phyloP scores from a whole-genome alignment of 1,139 yeast species.

The Dujonia santamariae region DNA sequence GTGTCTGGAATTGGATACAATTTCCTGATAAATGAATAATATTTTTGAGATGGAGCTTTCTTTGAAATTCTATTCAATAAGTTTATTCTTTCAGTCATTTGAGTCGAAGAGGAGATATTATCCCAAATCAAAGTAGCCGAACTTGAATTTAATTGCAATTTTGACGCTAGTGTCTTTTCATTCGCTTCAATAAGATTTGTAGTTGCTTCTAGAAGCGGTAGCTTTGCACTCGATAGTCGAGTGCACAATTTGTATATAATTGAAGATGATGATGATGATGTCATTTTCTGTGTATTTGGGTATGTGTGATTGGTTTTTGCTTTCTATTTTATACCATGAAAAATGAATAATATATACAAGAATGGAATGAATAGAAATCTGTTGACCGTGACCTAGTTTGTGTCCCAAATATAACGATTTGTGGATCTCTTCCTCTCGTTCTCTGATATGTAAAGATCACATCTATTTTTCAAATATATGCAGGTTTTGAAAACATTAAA shows the following conservation, averaged over 20 bases:
- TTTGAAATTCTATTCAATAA: neutral
- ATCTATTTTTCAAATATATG: too few species aligned
- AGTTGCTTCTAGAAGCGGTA: constrained; percentile 1
- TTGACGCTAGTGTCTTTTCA: neutral
- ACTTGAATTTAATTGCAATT: neutral
- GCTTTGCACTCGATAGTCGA: constrained; percentile 3
- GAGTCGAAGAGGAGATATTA: neutral
- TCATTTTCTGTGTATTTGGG: too few species aligned
- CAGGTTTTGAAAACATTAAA: too few species aligned
- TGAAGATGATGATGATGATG: too few species aligned
- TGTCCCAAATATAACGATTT: too few species aligned
- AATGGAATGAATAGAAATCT: too few species aligned
- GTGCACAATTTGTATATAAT: neutral
- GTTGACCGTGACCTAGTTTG: too few species aligned
- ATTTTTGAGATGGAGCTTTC: neutral
- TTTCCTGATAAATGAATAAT: neutral
- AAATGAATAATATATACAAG: too few species aligned
- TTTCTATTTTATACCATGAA: too few species aligned
- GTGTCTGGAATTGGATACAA: neutral
- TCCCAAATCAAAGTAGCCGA: neutral
- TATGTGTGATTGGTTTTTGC: too few species aligned
- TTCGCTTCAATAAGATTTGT: neutral
- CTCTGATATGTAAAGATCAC: too few species aligned
- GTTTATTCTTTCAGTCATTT: neutral
- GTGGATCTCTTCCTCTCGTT: too few species aligned